Percentiles rank a stretch among this genome's conserved stretches.
These are phyloP conservation scores for Dendrothele bispora DNA, from an alignment of 768 basidiomycete genomes.

Conservation along the genomic window DNA sequence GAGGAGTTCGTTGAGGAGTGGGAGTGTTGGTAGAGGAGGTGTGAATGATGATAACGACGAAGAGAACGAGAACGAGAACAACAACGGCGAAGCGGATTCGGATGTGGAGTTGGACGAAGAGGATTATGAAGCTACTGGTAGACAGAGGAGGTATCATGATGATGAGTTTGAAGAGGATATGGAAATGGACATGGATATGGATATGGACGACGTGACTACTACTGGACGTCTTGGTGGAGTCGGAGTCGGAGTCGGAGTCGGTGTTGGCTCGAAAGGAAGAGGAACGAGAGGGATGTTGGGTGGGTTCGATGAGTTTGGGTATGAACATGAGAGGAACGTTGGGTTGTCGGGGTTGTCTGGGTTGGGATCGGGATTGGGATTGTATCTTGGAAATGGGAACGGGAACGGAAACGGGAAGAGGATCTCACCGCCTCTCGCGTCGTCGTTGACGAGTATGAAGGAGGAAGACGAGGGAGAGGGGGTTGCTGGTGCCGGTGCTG, in stretches of 20 bases:
- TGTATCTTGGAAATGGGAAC: too few species aligned
- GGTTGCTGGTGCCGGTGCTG: neutral
- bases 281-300: conserved; percentile 1
- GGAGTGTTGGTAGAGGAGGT: conserved; percentile 6
- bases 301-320: conserved; percentile 8
- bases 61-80: conserved; percentile 4
- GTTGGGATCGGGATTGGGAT: too few species aligned
- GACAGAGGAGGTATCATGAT: conserved; percentile 4
- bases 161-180: conserved; percentile 7
- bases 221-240: too few species aligned
- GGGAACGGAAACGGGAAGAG: too few species aligned
- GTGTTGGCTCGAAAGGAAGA: neutral
- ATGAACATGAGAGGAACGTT: conserved; percentile 1
- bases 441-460: too few species aligned
- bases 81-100: conserved; percentile 1
- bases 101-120: conserved; percentile 3
- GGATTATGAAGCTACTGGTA: neutral
- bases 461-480: conserved; percentile 16
- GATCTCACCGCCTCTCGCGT: too few species aligned
- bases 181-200: neutral
- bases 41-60: too few species aligned
- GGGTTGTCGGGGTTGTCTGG: too few species aligned
- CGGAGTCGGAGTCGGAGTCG: neutral
- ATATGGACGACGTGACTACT: too few species aligned
- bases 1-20: conserved; percentile 7